A percentile compares a stretch with the other conserved stretches of the same genome.
These are phyloP conservation scores for Aspergillus brasiliensis DNA, from an alignment of 2,329 filamentous ascomycete genomes.

Conservation along the genomic window DNA sequence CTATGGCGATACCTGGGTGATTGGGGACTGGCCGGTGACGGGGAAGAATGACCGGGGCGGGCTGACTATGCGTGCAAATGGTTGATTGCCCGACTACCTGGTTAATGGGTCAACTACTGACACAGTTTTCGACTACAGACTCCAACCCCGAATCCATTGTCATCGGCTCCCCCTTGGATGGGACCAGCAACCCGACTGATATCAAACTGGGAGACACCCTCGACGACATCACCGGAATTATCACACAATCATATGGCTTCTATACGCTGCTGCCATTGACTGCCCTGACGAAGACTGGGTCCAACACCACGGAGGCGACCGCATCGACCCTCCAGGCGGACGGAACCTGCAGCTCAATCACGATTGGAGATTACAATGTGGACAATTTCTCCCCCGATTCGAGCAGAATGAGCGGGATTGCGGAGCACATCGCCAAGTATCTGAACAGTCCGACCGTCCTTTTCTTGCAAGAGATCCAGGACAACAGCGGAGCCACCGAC, in stretches of 20 bases:
- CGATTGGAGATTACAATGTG: constrained; percentile 69
- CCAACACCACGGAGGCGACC: constrained; percentile 51
- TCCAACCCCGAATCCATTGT: constrained; percentile 70
- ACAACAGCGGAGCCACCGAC: constrained; percentile 63
- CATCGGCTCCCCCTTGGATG: constrained; percentile 67
- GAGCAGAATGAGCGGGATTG: constrained; percentile 59
- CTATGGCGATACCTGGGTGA: constrained; percentile 70
- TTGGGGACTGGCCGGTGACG: constrained; percentile 65
- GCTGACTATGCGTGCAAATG: constrained; percentile 62
- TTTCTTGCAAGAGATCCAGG: constrained; percentile 72
- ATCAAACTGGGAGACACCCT: constrained; percentile 67
- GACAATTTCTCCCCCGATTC: constrained; percentile 66
- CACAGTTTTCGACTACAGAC: constrained; percentile 43
- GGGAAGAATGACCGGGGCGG: constrained; percentile 66
- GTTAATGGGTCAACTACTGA: neutral
- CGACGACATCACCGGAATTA: constrained; percentile 68
- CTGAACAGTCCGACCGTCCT: constrained; percentile 65
- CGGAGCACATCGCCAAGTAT: constrained; percentile 65
- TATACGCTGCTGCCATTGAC: constrained; percentile 69
- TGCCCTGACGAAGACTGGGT: constrained; percentile 52
- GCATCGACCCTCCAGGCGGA: constrained; percentile 52
- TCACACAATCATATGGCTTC: constrained; percentile 67
- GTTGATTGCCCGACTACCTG: constrained; percentile 32
- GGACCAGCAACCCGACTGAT: constrained; percentile 59
- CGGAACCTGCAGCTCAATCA: constrained; percentile 62